Base-by-base conservation (phyloP, 2,329 filamentous ascomycete species). In the Fusarium acutatum region DNA sequence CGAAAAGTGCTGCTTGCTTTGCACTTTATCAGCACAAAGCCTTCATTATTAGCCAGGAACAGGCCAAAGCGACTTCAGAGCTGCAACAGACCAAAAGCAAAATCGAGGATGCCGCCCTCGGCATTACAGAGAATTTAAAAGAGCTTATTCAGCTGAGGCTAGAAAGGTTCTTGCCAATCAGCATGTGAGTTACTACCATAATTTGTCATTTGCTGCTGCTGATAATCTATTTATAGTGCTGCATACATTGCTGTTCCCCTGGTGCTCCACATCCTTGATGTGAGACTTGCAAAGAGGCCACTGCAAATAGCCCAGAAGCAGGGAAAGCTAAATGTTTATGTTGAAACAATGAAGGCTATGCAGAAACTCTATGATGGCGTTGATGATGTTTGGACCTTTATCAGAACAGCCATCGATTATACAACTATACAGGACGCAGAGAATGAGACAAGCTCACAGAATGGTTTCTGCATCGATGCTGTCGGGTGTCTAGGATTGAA, bases 211-310 rank as follows among this genome's bases (percentile, higher is more conserved):
- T 15, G 28, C 34, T 20, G 8, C 30, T 28, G 18, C 34, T 24
- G 34, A 35, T 12, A 22, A 17, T 20, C 5, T 26, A 8, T 34
- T 18, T 17, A 11, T 22, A 72, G 69, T 38, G 54, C 66, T 26
- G 69, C 67, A 11, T 72, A 67, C 12, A 64, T 64, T 7, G 69
- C 69, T 20, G 53, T 72, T n/a, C 69, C 69, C 22, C 47, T 72
- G 0, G 62, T 72, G 1, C 53, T 72, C 13, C 67, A 72, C 11
- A 72, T 72, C 4, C 44, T 72, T 3, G 67, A 72, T 14, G 67
- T 72, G 14, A 72, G 43, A 20, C 67, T 72, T 30, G 64, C 62
- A 30, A 72, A 64, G 14, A 63, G 61, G 37, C 60, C 66, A 17
- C 40, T 64, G 2, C 69, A 72, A 15, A 67, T 64, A 28, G 69